Conservation (phyloP, 176 grass and related monocot genomes). For the Tuctoria greenei region DNA sequence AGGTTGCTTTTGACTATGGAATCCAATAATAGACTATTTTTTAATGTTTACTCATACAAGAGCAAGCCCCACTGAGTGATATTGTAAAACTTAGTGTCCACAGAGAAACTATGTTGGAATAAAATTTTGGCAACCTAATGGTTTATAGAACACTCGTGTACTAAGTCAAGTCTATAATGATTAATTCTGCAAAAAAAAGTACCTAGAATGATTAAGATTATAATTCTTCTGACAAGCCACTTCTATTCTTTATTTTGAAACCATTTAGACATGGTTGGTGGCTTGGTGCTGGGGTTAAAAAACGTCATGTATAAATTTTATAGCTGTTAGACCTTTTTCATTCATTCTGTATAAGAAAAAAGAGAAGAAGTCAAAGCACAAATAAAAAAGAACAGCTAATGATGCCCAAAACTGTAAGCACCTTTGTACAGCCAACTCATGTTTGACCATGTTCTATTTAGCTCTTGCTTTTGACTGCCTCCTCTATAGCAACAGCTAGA, state of each 20-base stretch:
- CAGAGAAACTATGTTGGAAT: too few species aligned
- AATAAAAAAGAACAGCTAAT: constrained; percentile 60
- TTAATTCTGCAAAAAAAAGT: neutral
- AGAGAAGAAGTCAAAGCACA: constrained; percentile 79
- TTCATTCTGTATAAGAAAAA: constrained; percentile 50
- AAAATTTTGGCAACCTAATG: too few species aligned
- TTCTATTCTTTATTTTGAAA: constrained; percentile 8
- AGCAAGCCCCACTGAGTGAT: too few species aligned
- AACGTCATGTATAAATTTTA: neutral
- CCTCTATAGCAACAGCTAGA: constrained; percentile 27
- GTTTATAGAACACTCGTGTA: too few species aligned
- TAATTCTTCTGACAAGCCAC: neutral
- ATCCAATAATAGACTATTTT: too few species aligned
- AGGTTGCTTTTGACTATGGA: too few species aligned
- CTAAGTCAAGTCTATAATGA: too few species aligned
- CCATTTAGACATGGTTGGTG: neutral
- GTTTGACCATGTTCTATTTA: neutral
- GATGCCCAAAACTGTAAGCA: constrained; percentile 55
- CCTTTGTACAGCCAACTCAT: neutral
- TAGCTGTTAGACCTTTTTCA: neutral
- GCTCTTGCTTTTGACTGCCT: constrained; percentile 23
- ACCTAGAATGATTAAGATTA: neutral
- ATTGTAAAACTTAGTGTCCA: too few species aligned
- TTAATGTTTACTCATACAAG: too few species aligned
- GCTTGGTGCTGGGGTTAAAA: neutral